A percentile compares a stretch with the other conserved stretches of the same genome.
Evolutionary conservation across 306 rosid genomes (phyloP).

Genomic region (Morella rubra): DNA sequence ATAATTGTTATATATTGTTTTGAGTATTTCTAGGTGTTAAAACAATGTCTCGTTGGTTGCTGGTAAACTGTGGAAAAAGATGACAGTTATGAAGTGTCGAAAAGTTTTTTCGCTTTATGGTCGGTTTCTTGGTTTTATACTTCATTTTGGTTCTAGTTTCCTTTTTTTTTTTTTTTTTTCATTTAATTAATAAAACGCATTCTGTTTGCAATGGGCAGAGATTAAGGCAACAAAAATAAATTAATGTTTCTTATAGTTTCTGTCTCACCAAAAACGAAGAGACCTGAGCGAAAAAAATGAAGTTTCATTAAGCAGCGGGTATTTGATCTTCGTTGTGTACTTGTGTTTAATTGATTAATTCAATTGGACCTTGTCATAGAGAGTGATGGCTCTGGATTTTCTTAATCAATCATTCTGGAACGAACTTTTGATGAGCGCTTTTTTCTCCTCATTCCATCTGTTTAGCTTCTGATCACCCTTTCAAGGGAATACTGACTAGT

Average conservation of each 20-base stretch:
- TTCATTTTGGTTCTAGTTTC: too few species aligned
- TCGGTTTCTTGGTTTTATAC: background rate
- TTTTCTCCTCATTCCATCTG: background rate
- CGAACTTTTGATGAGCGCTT: background rate
- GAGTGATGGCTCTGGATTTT: background rate
- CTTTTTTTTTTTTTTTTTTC: too few species aligned
- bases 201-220: too few species aligned
- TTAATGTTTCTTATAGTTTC: background rate
- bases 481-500: constrained; percentile 23
- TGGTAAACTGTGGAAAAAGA: background rate
- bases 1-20: background rate
- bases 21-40: background rate
- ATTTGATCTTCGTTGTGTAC: background rate
- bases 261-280: background rate
- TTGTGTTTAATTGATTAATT: background rate
- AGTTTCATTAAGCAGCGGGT: background rate
- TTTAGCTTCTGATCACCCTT: constrained; percentile 32
- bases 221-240: too few species aligned
- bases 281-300: background rate
- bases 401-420: background rate
- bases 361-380: background rate
- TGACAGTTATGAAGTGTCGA: background rate
- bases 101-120: background rate
- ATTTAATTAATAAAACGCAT: too few species aligned
- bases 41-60: background rate